Evolutionary conservation across 1,139 yeast genomes (phyloP).

Genomic region (Fermentozyma sake): DNA sequence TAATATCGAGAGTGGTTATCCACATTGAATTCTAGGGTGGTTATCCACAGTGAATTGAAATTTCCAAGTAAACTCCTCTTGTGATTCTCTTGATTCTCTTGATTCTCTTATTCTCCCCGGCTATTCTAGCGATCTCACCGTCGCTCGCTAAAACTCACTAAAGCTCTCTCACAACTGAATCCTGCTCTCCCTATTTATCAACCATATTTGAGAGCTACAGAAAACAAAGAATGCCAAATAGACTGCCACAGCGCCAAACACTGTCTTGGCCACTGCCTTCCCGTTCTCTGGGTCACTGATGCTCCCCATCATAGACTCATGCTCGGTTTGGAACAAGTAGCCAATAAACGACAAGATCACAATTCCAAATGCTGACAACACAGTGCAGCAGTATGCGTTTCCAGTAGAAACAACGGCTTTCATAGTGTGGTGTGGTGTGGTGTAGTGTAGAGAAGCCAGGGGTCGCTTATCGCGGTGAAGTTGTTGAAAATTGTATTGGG

Average conservation of each 20-base stretch:
- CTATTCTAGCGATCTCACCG: too few species aligned
- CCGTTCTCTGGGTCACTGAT: conserved; percentile 90
- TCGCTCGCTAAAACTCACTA: neutral
- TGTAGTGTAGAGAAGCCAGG: too few species aligned
- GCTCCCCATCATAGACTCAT: conserved; percentile 92
- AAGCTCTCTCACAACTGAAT: conserved; percentile 36
- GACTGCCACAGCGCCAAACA: conserved; percentile 84
- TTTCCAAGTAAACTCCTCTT: too few species aligned
- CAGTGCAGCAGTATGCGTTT: conserved; percentile 93
- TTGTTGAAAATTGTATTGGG: too few species aligned
- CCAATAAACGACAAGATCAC: conserved; percentile 84
- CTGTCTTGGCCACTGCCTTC: conserved; percentile 85
- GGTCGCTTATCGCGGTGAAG: too few species aligned
- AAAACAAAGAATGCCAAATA: conserved; percentile 75
- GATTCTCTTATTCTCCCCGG: too few species aligned
- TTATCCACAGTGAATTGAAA: too few species aligned
- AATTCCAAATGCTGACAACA: conserved; percentile 86
- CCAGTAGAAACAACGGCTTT: conserved; percentile 45
- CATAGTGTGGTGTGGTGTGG: too few species aligned
- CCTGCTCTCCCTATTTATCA: conserved; percentile 58
- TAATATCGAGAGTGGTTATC: too few species aligned
- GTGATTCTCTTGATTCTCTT: too few species aligned
- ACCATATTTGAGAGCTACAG: conserved; percentile 79
- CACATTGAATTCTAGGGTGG: too few species aligned
- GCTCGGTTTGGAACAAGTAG: conserved; percentile 69